phyloP scores from a whole-genome alignment of 1,284 basidiomycete species.

The Schizophyllum commune region DNA sequence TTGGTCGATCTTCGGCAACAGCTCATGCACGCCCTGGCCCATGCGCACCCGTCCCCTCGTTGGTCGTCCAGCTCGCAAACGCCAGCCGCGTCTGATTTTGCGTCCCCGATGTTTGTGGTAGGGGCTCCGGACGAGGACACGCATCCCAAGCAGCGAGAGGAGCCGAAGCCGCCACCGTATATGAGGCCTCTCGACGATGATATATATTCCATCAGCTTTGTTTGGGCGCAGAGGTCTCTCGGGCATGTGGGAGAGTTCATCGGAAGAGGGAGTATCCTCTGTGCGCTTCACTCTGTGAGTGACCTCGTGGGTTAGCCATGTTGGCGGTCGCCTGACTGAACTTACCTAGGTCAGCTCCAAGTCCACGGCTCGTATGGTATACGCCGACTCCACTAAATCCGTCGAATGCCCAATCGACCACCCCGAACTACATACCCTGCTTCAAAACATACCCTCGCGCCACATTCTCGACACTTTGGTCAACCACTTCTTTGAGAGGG shows the following conservation, averaged over 20 bases:
- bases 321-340: not conserved
- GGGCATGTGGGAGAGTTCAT: constrained; percentile 35
- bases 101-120: not conserved
- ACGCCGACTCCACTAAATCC: constrained; percentile 29
- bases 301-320: not conserved
- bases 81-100: not conserved
- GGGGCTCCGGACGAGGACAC: not conserved
- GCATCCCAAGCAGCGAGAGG: not conserved
- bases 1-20: not conserved
- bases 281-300: constrained; percentile 30
- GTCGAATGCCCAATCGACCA: constrained; percentile 17
- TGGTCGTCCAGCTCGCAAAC: not conserved
- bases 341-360: constrained; percentile 24
- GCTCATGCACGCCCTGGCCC: not conserved
- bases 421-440: constrained; percentile 20
- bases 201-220: not conserved
- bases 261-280: constrained; percentile 29
- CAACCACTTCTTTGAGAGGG: constrained; percentile 32
- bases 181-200: not conserved
- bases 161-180: not conserved
- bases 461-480: constrained; percentile 26
- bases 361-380: constrained; percentile 24
- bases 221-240: constrained; percentile 23
- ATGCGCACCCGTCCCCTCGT: not conserved
- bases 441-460: constrained; percentile 24